Base-by-base conservation (phyloP, 176 grass and related monocot species). In the Lolium perenne region DNA sequence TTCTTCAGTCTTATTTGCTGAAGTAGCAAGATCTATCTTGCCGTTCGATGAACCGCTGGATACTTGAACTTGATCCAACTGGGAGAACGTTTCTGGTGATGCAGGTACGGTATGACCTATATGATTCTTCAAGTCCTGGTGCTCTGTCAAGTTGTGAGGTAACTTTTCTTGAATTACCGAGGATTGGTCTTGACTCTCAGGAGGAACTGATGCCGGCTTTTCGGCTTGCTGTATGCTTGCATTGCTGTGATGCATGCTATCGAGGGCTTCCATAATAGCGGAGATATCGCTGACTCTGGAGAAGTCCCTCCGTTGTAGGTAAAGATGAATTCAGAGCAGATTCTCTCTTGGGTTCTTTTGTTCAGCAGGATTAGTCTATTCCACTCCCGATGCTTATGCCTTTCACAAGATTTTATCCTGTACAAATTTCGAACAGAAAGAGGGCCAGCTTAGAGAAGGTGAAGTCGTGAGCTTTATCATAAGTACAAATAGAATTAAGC, bases 211-310 rank as follows among this genome's bases (percentile, higher is more conserved):
- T 41, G 68, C 17, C 9, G 9, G 23, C 50, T 77, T 69, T 75
- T 51, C 62, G 58, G 11, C 50, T 70, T 78, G 70, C 17, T 82
- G 73, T 66, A 25, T 32, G 66, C 23, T 71, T 38, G 17, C 43
- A 74, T 47, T 50, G 7, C 10, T 51, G 12, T 75, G 72, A 22
- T 65, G 68, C 74, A 63, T 79, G 78, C 62, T 83, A 41, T 86
- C 68, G 56, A 64, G 38, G 66, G 64, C 45, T 84, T 95, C 90
- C 72, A 88, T 88, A 59, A 6, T 72, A 66, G 17, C 10, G 74
- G 48, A 25, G 65, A 84, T 57, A 26, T 66, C 35, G 18, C 25
- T 65, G 38, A 71, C 18, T 87, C 73, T 47, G 5, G 32, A 79
- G 10, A 76, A 45, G 6, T 45, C 63, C 11, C 89, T 70, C 87